These are phyloP conservation scores for Alopecurus myosuroides DNA, from an alignment of 176 grass and related monocot species.

Conservation along the genomic window DNA sequence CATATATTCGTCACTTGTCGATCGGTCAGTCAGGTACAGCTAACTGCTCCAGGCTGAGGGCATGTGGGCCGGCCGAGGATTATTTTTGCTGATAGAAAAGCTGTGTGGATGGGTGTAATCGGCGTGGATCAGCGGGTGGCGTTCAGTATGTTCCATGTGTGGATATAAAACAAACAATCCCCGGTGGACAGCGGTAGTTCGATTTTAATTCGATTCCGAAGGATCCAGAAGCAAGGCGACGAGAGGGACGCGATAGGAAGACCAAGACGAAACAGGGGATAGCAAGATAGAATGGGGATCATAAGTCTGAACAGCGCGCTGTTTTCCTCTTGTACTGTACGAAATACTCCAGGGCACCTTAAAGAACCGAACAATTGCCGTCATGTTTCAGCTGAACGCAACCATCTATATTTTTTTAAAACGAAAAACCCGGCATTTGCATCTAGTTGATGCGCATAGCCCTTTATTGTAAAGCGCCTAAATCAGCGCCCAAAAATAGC, in stretches of 20 bases:
- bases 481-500: too few relatives aligned
- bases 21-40: neutral
- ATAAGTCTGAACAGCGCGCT: too few relatives aligned
- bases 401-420: too few relatives aligned
- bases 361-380: too few relatives aligned
- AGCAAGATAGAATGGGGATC: neutral
- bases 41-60: neutral
- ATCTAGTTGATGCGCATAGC: too few relatives aligned
- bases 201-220: neutral
- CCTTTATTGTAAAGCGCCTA: too few relatives aligned
- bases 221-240: neutral
- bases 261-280: neutral
- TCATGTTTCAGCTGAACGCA: too few relatives aligned
- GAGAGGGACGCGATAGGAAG: slow-evolving; percentile 6
- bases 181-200: slow-evolving; percentile 24
- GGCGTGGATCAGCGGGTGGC: neutral
- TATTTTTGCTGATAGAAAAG: neutral
- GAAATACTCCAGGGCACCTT: too few relatives aligned
- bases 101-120: slow-evolving; percentile 2
- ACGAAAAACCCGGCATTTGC: too few relatives aligned
- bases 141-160: slow-evolving; percentile 14
- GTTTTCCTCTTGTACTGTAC: neutral
- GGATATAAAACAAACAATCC: neutral
- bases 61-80: slow-evolving; percentile 8
- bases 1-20: slow-evolving; percentile 11